phyloP scores from a whole-genome alignment of 129 eudicot species.

The Lonicera japonica region DNA sequence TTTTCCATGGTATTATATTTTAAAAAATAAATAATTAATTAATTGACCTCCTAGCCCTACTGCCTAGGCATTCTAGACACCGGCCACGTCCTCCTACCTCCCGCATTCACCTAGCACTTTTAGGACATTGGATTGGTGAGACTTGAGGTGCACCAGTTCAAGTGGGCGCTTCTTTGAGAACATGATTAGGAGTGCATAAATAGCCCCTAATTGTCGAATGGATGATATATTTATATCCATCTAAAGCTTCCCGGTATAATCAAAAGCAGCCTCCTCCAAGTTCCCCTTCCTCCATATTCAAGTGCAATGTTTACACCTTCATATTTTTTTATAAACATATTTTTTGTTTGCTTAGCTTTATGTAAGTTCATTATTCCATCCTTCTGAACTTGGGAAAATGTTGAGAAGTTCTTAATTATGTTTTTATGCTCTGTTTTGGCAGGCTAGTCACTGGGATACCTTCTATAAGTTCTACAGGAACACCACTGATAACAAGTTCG shows the following conservation, averaged over 20 bases:
- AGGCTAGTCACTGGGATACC: constrained; percentile 96
- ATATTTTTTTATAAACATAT: neutral
- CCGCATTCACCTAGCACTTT: too few relatives aligned
- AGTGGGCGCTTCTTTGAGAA: too few relatives aligned
- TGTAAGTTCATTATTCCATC: neutral
- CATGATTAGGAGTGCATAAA: too few relatives aligned
- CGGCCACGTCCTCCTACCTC: too few relatives aligned
- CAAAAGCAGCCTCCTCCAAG: neutral
- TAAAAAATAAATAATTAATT: too few relatives aligned
- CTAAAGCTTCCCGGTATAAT: neutral
- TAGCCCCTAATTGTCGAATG: neutral
- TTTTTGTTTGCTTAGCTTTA: neutral
- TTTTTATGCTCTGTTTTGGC: constrained; percentile 24
- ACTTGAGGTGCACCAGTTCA: too few relatives aligned
- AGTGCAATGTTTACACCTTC: neutral
- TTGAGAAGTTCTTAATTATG: constrained; percentile 12
- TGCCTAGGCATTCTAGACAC: too few relatives aligned
- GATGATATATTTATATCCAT: neutral
- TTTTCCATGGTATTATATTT: too few relatives aligned
- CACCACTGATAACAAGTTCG: constrained; percentile 91
- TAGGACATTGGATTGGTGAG: too few relatives aligned
- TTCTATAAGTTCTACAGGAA: constrained; percentile 90
- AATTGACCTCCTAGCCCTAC: too few relatives aligned
- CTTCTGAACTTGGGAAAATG: neutral
- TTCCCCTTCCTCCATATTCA: neutral